These are phyloP conservation scores for Xylaria scruposa DNA, from an alignment of 495 filamentous ascomycete species.

Conservation along the genomic window DNA sequence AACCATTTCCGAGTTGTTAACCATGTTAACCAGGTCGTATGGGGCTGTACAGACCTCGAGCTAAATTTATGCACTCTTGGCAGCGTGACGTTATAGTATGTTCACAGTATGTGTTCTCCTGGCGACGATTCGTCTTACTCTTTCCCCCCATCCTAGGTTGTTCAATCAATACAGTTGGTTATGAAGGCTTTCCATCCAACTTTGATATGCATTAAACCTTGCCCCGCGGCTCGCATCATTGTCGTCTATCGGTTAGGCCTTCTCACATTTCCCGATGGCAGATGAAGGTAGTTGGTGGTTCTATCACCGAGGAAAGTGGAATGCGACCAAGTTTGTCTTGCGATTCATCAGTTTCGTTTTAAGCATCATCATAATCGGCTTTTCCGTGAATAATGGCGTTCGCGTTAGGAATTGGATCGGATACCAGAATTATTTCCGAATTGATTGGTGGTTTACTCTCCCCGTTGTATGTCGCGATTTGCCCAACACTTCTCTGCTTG, in stretches of 20 bases:
- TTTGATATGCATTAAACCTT: neutral
- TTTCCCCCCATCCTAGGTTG: neutral
- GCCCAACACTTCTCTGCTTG: neutral
- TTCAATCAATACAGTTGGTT: neutral
- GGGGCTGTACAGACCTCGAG: neutral
- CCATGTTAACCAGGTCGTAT: neutral
- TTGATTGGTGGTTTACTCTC: slow-evolving; percentile 11
- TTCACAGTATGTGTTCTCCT: neutral
- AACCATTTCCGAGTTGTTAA: neutral
- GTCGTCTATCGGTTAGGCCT: neutral
- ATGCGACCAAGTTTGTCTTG: slow-evolving; percentile 1
- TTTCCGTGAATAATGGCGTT: neutral
- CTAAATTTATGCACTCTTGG: slow-evolving; percentile 3
- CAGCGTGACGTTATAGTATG: neutral
- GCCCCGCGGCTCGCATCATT: neutral
- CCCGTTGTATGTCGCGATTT: slow-evolving; percentile 9
- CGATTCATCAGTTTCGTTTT: slow-evolving; percentile 11
- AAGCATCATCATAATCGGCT: neutral
- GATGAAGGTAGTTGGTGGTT: slow-evolving; percentile 11
- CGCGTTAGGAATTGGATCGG: neutral
- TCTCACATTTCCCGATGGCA: slow-evolving; percentile 6
- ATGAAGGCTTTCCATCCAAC: neutral
- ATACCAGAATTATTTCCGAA: neutral
- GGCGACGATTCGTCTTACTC: neutral
- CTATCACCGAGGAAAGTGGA: slow-evolving; percentile 17